A percentile compares a stretch with the other conserved stretches of the same genome.
These are phyloP conservation scores for Penicillium coprophilum DNA, from an alignment of 495 filamentous ascomycete species.

Conservation along the genomic window DNA sequence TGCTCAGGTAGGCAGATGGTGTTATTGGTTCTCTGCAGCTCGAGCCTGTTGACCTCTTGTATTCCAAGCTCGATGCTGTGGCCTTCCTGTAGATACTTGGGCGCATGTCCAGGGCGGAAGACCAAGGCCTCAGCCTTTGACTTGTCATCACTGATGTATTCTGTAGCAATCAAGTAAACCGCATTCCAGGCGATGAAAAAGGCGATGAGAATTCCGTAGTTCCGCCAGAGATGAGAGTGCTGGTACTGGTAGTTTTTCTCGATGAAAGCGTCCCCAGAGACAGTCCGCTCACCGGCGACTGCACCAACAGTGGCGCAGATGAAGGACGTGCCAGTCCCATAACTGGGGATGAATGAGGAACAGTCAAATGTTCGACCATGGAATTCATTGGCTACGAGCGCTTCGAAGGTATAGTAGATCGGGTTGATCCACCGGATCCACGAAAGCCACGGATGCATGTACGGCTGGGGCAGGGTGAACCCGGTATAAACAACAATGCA, in stretches of 20 bases:
- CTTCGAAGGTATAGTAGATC: conserved; percentile 41
- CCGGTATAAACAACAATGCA: conserved; percentile 46
- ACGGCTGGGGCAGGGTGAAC: conserved; percentile 39
- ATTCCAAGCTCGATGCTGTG: conserved; percentile 20
- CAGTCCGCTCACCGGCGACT: conserved; percentile 43
- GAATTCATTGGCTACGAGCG: conserved; percentile 55
- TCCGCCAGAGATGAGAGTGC: conserved; percentile 60
- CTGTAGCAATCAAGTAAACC: conserved; percentile 39
- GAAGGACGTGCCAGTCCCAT: conserved; percentile 35
- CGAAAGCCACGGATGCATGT: conserved; percentile 48
- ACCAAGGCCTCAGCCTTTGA: conserved; percentile 39
- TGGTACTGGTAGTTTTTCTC: conserved; percentile 52
- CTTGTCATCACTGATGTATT: conserved; percentile 30
- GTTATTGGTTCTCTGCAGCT: conserved; percentile 24
- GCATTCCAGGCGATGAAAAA: conserved; percentile 57
- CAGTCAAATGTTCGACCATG: conserved; percentile 49
- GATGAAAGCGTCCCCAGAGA: conserved; percentile 53
- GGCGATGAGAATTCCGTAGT: conserved; percentile 60
- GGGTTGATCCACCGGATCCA: conserved; percentile 48
- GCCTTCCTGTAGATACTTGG: conserved; percentile 26
- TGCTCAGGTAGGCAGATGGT: conserved; percentile 46
- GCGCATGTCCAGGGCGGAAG: conserved; percentile 38
- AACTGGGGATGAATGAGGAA: conserved; percentile 41
- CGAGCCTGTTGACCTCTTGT: conserved; percentile 15
- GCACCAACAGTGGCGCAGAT: conserved; percentile 55